These are phyloP conservation scores for Mycosarcoma mackinlayi DNA, from an alignment of 1,284 basidiomycete genomes.

Conservation along the genomic window DNA sequence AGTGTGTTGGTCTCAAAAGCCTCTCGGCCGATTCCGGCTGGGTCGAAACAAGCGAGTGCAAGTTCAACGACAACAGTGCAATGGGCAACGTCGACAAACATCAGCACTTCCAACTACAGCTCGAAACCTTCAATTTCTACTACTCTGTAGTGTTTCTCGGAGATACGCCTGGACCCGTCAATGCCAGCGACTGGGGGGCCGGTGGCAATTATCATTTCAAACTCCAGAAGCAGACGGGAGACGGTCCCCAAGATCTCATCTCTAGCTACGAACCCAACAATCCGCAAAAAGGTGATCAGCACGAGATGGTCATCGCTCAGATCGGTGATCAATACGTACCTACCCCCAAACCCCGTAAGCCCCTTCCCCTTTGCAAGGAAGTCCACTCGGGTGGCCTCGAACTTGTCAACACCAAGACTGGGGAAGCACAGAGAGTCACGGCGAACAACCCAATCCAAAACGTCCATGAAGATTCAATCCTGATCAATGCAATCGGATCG, in stretches of 20 bases:
- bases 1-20: constrained; percentile 7
- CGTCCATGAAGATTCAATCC: background rate
- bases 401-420: constrained; percentile 14
- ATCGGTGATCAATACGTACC: constrained; percentile 6
- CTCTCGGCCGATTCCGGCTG: background rate
- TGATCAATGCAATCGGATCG: background rate
- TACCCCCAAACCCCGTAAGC: background rate
- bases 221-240: background rate
- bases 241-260: background rate
- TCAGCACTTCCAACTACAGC: constrained; percentile 25
- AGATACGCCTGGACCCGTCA: constrained; percentile 3
- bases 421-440: constrained; percentile 1
- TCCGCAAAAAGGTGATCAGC: background rate
- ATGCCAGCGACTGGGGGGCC: background rate
- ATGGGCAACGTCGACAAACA: constrained; percentile 6
- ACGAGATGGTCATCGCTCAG: constrained; percentile 12
- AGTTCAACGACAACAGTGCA: background rate
- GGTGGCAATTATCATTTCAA: constrained; percentile 8
- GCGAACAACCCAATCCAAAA: background rate
- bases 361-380: constrained; percentile 8
- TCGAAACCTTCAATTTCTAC: background rate
- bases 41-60: constrained; percentile 4
- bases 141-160: constrained; percentile 13
- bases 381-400: constrained; percentile 11
- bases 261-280: background rate